These are phyloP conservation scores for Gyromitra esculenta DNA, from an alignment of 2,329 filamentous ascomycete genomes.

Conservation along the genomic window DNA sequence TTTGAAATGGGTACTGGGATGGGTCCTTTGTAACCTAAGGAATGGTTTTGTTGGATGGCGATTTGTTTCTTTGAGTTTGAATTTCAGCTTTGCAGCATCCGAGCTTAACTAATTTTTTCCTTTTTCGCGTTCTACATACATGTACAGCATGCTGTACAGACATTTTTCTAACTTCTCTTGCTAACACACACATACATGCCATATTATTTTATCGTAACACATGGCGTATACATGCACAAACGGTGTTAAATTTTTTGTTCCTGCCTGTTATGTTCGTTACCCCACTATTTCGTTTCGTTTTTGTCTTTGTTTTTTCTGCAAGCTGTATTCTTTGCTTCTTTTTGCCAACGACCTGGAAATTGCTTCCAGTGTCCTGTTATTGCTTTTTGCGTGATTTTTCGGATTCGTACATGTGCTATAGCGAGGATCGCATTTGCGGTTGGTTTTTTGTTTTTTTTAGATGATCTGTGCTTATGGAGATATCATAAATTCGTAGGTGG, in stretches of 20 bases:
- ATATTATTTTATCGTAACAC: constrained; percentile 24
- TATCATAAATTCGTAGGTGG: constrained; percentile 28
- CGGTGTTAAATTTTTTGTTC: constrained; percentile 24
- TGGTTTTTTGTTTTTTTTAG: constrained; percentile 23
- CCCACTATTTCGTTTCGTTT: background rate
- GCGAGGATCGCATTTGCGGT: constrained; percentile 19
- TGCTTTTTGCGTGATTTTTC: constrained; percentile 34
- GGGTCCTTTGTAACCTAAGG: constrained; percentile 30
- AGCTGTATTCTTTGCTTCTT: constrained; percentile 29
- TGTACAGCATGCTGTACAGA: constrained; percentile 31
- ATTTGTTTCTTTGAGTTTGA: constrained; percentile 25
- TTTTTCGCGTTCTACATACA: constrained; percentile 31
- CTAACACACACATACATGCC: constrained; percentile 12
- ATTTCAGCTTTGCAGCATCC: constrained; percentile 7
- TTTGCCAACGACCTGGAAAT: constrained; percentile 19
- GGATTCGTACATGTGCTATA: constrained; percentile 18
- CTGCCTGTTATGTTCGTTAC: constrained; percentile 19
- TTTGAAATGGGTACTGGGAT: constrained; percentile 44
- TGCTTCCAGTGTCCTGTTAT: constrained; percentile 9
- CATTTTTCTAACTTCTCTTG: constrained; percentile 4
- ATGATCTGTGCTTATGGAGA: constrained; percentile 12
- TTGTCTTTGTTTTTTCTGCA: constrained; percentile 7
- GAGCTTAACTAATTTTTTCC: constrained; percentile 22
- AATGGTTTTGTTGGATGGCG: constrained; percentile 38
- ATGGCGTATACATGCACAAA: constrained; percentile 27